These are phyloP conservation scores for Fusarium pininemorale DNA, from an alignment of 2,329 filamentous ascomycete genomes.

Conservation along the genomic window DNA sequence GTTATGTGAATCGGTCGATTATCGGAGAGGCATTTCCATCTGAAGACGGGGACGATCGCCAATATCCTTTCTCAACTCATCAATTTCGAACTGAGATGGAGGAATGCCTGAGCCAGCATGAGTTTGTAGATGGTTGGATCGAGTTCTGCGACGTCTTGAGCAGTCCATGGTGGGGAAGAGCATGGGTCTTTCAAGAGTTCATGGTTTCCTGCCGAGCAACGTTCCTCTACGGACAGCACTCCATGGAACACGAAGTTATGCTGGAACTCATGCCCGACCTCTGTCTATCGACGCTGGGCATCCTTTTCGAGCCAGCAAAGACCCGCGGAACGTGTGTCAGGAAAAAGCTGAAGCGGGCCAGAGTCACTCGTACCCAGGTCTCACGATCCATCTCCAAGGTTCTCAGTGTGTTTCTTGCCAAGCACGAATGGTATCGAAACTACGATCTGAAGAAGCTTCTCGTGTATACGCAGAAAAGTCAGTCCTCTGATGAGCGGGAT, in stretches of 20 bases:
- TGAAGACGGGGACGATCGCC: not conserved
- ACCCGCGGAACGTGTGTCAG: not conserved
- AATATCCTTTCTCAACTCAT: not conserved
- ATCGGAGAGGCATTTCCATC: not conserved
- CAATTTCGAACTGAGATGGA: not conserved
- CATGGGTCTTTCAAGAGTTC: not conserved
- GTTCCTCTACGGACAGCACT: not conserved
- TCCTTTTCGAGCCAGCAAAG: not conserved
- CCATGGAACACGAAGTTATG: not conserved
- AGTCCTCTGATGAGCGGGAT: not conserved
- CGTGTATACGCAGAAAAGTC: not conserved
- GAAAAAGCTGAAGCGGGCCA: not conserved
- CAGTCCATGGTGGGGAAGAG: not conserved
- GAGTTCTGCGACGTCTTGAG: fast-evolving
- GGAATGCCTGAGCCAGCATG: not conserved
- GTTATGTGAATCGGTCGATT: not conserved
- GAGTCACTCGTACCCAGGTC: not conserved
- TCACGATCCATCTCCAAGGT: not conserved
- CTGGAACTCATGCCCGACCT: not conserved
- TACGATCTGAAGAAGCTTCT: not conserved
- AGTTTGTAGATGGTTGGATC: not conserved
- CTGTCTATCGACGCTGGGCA: not conserved
- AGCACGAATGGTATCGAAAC: not conserved
- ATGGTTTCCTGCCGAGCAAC: not conserved
- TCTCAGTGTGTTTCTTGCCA: not conserved